Conservation (phyloP, 176 grass and related monocot species). For the Saccharum spontaneum region DNA sequence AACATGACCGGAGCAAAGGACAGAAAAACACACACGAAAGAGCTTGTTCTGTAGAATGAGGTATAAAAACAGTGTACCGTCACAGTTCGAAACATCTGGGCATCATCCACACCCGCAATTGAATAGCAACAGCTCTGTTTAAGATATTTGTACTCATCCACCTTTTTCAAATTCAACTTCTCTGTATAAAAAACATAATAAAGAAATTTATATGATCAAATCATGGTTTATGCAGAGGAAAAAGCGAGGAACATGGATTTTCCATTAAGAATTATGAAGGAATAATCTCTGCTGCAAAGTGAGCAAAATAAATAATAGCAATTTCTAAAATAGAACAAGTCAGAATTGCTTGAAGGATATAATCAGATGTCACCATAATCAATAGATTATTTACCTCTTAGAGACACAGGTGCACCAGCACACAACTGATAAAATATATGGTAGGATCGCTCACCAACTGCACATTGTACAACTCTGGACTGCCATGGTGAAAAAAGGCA, state of each 20-base stretch:
- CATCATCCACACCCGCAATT: conserved; percentile 92
- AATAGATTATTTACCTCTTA: conserved; percentile 64
- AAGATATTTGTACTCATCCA: conserved; percentile 93
- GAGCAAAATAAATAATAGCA: conserved; percentile 17
- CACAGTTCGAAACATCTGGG: conserved; percentile 80
- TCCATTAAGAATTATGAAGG: neutral
- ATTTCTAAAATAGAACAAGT: conserved; percentile 13
- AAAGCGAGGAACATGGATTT: neutral
- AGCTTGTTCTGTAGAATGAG: conserved; percentile 20
- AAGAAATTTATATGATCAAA: conserved; percentile 21
- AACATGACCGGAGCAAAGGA: conserved; percentile 4
- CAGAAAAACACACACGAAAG: conserved; percentile 10
- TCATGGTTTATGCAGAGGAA: conserved; percentile 2
- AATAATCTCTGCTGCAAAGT: conserved; percentile 11
- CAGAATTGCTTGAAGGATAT: conserved; percentile 13
- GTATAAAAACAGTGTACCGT: conserved; percentile 45
- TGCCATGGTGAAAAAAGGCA: conserved; percentile 44
- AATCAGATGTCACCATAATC: conserved; percentile 12
- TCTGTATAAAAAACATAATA: conserved; percentile 53
- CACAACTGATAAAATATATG: conserved; percentile 99
- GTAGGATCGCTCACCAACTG: conserved; percentile 82
- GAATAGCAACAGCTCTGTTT: conserved; percentile 95
- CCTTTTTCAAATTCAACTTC: conserved; percentile 93
- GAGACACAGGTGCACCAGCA: conserved; percentile 63
- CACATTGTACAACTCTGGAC: conserved; percentile 98